Percentiles rank a stretch among this genome's conserved stretches.
phyloP scores from a whole-genome alignment of 768 basidiomycete genomes.

The Lactarius trivialis region DNA sequence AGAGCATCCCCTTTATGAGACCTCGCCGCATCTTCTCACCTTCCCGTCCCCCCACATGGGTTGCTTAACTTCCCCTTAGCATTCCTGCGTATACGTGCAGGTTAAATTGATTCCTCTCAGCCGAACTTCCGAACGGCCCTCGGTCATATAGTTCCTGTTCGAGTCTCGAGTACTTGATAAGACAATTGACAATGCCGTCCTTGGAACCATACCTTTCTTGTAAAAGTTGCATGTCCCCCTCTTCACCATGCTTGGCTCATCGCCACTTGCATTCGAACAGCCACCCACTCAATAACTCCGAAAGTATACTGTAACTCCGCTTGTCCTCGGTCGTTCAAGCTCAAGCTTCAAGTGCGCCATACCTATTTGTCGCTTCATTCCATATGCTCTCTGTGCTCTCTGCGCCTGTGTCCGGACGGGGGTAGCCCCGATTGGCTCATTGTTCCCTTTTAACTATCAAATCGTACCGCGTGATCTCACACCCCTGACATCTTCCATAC shows the following conservation, averaged over 20 bases:
- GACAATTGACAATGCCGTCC: slow-evolving; percentile 2
- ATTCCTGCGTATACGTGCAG: background rate
- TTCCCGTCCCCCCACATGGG: background rate
- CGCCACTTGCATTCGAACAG: background rate
- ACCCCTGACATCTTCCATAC: slow-evolving; percentile 17
- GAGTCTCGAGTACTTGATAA: slow-evolving; percentile 1
- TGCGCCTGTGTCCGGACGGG: background rate
- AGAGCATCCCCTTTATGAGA: slow-evolving; percentile 13
- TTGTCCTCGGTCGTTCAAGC: background rate
- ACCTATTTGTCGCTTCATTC: background rate
- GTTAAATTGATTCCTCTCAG: slow-evolving; percentile 3
- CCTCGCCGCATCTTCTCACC: slow-evolving; percentile 12
- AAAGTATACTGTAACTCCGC: background rate
- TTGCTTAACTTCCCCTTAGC: slow-evolving; percentile 8
- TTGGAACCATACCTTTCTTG: background rate
- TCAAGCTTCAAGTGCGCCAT: background rate
- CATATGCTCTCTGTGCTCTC: background rate
- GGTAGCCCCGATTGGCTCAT: background rate
- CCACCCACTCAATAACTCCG: background rate
- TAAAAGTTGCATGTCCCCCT: background rate
- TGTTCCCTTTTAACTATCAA: slow-evolving; percentile 14
- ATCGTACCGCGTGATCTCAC: slow-evolving; percentile 12
- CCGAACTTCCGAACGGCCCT: slow-evolving; percentile 1
- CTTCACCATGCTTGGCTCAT: background rate
- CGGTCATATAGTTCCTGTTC: slow-evolving; percentile 3